Base-by-base conservation (phyloP, 2,329 filamentous ascomycete genomes). In the Fusarium fujikuroi region DNA sequence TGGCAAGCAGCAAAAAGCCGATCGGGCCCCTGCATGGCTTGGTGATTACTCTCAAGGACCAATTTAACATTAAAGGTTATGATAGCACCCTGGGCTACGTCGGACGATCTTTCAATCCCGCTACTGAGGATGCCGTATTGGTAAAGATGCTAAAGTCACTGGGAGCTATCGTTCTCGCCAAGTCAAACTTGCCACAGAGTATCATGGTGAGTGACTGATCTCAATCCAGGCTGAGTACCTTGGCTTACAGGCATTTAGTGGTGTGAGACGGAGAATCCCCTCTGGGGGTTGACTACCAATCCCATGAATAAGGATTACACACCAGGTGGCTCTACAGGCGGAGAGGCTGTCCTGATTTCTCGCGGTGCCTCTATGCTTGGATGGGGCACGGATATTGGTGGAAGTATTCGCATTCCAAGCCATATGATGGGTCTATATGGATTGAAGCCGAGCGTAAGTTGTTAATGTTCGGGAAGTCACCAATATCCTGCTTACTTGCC, bases 341-440 rank as follows among this genome's bases (percentile, higher is more conserved):
- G 58, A 7, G 58, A 60, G 30, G 58, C 58, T 54, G 58, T 60
- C 2, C n/a, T 60, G 5, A 23, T 60, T 11, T 50, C 15, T 9
- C 19, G 36, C 2, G 28, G 58, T 3, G 58, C 46, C 11, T 60
- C 46, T 42, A 60, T 60, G 58, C 4, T 54, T 3, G 58, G 58
- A 21, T 60, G 58, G 58, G 58, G 58, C 16, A 60, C 58, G 5
- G 58, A 60, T n/a, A 23, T 60, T 16, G 58, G 58, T 14, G 58
- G 58, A 34, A 60, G 58, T 6, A 60, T 60, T 21, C 58, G 58
- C 9, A 60, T 60, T 18, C 58, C 58, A 14, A 60, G 58, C 28
- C 58, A 60, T 7, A 60, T 60, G 46, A 60, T 54, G 46, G 58
- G 58, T 11, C 14, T 60, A 16, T 60, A 60, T 34, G 58, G 58